These are phyloP conservation scores for Arachis hypogaea DNA, from an alignment of 306 rosid genomes.

Conservation along the genomic window DNA sequence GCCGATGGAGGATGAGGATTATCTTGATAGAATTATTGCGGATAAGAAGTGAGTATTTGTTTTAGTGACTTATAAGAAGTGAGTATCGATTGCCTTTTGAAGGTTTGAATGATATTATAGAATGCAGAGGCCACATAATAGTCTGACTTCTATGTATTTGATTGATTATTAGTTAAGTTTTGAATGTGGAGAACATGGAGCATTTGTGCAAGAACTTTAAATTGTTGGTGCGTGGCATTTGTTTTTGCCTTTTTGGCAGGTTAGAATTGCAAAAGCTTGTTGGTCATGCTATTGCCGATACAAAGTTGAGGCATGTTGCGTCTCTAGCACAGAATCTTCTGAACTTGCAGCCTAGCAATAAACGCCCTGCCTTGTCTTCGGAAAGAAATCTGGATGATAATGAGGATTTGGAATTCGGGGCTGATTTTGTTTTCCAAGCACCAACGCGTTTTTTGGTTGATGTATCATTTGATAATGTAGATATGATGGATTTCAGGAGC, in stretches of 20 bases:
- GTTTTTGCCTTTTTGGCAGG: constrained; percentile 51
- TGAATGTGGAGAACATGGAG: constrained; percentile 26
- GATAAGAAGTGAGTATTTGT: constrained; percentile 56
- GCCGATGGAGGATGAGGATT: constrained; percentile 44
- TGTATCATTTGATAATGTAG: constrained; percentile 67
- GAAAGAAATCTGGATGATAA: constrained; percentile 47
- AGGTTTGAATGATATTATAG: background rate
- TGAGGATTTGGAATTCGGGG: constrained; percentile 71
- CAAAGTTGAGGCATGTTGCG: constrained; percentile 67
- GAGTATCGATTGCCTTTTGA: no score
- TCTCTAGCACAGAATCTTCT: constrained; percentile 62
- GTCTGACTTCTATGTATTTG: constrained; percentile 20
- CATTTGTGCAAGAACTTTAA: constrained; percentile 31
- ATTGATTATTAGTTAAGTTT: constrained; percentile 23
- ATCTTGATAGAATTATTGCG: constrained; percentile 39
- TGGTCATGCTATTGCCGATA: constrained; percentile 67
- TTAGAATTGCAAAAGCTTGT: constrained; percentile 67
- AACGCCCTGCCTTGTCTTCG: constrained; percentile 29
- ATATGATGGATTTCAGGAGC: constrained; percentile 59
- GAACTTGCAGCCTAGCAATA: constrained; percentile 64
- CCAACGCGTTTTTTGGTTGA: constrained; percentile 89
- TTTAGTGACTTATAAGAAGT: constrained; percentile 38
- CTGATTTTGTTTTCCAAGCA: constrained; percentile 74
- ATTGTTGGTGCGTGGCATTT: constrained; percentile 13
- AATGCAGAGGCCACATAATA: constrained; percentile 23